Conservation (phyloP, 768 basidiomycete genomes). For the Cystofilobasidium macerans region DNA sequence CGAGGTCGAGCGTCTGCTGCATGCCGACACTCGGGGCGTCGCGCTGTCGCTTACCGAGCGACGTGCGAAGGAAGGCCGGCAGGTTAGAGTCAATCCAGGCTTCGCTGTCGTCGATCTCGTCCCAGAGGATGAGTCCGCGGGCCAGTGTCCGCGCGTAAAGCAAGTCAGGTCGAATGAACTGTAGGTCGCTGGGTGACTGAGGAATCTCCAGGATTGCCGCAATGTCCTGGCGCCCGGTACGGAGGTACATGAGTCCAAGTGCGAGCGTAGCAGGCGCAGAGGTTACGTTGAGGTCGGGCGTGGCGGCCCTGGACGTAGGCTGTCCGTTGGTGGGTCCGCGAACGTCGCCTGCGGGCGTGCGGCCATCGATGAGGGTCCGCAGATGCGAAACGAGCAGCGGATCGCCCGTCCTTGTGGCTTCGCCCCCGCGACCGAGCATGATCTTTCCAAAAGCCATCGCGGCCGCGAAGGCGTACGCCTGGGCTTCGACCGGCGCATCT, state of each 20-base stretch:
- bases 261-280: conserved; percentile 85
- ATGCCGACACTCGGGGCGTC: conserved; percentile 25
- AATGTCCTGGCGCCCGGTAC: conserved; percentile 69
- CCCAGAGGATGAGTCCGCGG: conserved; percentile 75
- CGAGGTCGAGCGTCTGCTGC: conserved; percentile 68
- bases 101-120: conserved; percentile 55
- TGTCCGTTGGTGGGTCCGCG: neutral
- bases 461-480: conserved; percentile 79
- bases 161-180: conserved; percentile 78
- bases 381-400: conserved; percentile 56
- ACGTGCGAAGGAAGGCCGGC: conserved; percentile 53
- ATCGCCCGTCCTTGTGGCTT: conserved; percentile 62
- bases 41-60: conserved; percentile 45
- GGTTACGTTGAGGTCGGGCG: conserved; percentile 67
- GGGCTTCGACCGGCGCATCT: conserved; percentile 71
- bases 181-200: conserved; percentile 62
- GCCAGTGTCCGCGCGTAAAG: conserved; percentile 70
- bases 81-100: conserved; percentile 62
- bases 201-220: conserved; percentile 78
- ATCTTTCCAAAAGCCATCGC: conserved; percentile 91
- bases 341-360: conserved; percentile 40
- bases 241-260: conserved; percentile 83
- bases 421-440: conserved; percentile 74
- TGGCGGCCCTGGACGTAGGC: neutral
- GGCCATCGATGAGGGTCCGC: conserved; percentile 64